These are phyloP conservation scores for Glycine soja DNA, from an alignment of 306 rosid species.

Conservation along the genomic window DNA sequence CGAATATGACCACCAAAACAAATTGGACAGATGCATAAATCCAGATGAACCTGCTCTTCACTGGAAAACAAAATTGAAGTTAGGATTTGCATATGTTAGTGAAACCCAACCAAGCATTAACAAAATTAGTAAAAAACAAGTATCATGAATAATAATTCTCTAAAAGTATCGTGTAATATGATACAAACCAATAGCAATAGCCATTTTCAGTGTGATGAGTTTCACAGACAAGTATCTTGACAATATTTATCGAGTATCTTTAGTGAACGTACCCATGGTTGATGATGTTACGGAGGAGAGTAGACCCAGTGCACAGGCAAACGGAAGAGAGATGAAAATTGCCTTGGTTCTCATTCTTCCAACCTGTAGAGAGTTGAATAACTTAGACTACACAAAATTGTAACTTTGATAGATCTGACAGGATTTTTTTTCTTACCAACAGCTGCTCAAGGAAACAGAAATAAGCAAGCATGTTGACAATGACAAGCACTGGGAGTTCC, in stretches of 20 bases:
- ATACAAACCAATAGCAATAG: slow-evolving; percentile 15
- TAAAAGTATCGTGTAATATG: slow-evolving; percentile 16
- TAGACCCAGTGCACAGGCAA: slow-evolving; percentile 91
- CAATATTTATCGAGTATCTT: slow-evolving; percentile 22
- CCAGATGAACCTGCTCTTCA: slow-evolving; percentile 84
- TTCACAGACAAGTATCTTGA: slow-evolving; percentile 34
- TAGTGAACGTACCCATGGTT: slow-evolving; percentile 82
- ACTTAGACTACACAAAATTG: slow-evolving; percentile 32
- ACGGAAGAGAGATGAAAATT: slow-evolving; percentile 89
- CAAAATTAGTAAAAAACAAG: not conserved
- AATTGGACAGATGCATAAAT: slow-evolving; percentile 81
- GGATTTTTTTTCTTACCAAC: slow-evolving; percentile 64
- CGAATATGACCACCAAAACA: slow-evolving; percentile 82
- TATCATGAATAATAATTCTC: slow-evolving; percentile 24
- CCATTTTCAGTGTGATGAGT: not conserved
- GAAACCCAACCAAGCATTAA: slow-evolving; percentile 12
- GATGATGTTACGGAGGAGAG: slow-evolving; percentile 90
- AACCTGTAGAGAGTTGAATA: slow-evolving; percentile 65
- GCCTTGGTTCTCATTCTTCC: slow-evolving; percentile 79
- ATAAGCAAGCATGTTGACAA: slow-evolving; percentile 95
- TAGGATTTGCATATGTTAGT: slow-evolving; percentile 16
- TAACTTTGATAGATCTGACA: slow-evolving; percentile 33
- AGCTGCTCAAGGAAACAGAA: slow-evolving; percentile 97
- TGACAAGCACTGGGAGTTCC: slow-evolving; percentile 95
- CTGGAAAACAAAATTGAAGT: slow-evolving; percentile 54